A percentile compares a stretch with the other conserved stretches of the same genome.
These are phyloP conservation scores for Calonectria hawksworthii DNA, from an alignment of 2,329 filamentous ascomycete genomes.

Conservation along the genomic window DNA sequence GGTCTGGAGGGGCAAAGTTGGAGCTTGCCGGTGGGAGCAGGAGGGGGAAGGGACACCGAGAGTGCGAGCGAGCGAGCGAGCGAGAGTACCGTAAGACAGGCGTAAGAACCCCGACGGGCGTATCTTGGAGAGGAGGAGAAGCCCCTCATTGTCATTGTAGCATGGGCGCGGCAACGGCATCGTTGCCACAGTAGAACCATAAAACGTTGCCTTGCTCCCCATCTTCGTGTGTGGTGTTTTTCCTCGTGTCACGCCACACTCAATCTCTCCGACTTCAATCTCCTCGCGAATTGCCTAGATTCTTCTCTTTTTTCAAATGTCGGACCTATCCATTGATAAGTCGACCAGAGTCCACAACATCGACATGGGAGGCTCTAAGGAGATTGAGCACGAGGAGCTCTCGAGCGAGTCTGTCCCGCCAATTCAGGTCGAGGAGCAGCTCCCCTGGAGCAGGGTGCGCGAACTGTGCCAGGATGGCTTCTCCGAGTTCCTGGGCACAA, in stretches of 20 bases:
- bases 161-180: conserved; percentile 7
- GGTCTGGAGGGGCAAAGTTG: background rate
- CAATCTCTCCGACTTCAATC: conserved; percentile 45
- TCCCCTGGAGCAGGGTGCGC: conserved; percentile 67
- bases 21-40: background rate
- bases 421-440: conserved; percentile 41
- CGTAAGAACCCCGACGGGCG: background rate
- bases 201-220: conserved; percentile 32
- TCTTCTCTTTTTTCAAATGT: conserved; percentile 44
- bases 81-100: conserved; percentile 7
- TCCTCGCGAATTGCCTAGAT: conserved; percentile 45
- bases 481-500: conserved; percentile 77
- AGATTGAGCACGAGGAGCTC: conserved; percentile 41
- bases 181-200: conserved; percentile 14
- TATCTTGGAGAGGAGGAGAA: background rate
- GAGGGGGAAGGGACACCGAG: background rate
- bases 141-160: conserved; percentile 11
- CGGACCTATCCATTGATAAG: conserved; percentile 52
- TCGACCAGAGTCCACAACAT: conserved; percentile 46
- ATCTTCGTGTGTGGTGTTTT: background rate
- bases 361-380: conserved; percentile 47
- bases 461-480: conserved; percentile 69
- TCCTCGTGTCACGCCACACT: conserved; percentile 23
- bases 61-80: background rate
- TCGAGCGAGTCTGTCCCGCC: conserved; percentile 34